Conservation (phyloP, 306 rosid genomes). For the Fragaria ananassa region DNA sequence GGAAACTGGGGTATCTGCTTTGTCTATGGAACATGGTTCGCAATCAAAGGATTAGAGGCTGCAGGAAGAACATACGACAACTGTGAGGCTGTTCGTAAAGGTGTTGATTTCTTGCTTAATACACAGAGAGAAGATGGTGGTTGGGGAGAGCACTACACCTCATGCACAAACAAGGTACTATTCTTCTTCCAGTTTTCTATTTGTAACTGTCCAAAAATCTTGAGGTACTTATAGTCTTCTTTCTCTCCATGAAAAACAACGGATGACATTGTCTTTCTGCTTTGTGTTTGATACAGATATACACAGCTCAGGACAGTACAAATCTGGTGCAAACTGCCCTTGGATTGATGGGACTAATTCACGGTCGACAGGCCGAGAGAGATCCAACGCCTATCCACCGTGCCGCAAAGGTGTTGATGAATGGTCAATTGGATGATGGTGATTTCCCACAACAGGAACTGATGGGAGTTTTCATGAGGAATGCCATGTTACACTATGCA, state of each 20-base stretch:
- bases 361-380: conserved; percentile 32
- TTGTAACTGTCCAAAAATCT: not conserved
- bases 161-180: conserved; percentile 41
- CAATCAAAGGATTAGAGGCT: conserved; percentile 30
- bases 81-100: conserved; percentile 35
- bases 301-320: conserved; percentile 37
- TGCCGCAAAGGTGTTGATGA: conserved; percentile 35
- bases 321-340: conserved; percentile 43
- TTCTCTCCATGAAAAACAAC: not conserved
- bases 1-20: conserved; percentile 51
- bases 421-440: conserved; percentile 35
- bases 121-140: conserved; percentile 41
- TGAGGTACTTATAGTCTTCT: not conserved
- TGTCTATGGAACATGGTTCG: conserved; percentile 46
- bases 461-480: conserved; percentile 53
- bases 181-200: not conserved
- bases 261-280: not conserved
- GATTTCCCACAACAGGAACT: conserved; percentile 40
- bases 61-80: conserved; percentile 33
- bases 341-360: conserved; percentile 42
- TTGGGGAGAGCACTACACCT: conserved; percentile 44
- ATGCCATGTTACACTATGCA: conserved; percentile 66
- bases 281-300: conserved; percentile 19
- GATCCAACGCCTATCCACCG: conserved; percentile 41
- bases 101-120: conserved; percentile 30